Evolutionary conservation across 1,284 basidiomycete genomes (phyloP), one percentile per base, ranked within the genome.

Genomic region (Austroboletus sp.): DNA sequence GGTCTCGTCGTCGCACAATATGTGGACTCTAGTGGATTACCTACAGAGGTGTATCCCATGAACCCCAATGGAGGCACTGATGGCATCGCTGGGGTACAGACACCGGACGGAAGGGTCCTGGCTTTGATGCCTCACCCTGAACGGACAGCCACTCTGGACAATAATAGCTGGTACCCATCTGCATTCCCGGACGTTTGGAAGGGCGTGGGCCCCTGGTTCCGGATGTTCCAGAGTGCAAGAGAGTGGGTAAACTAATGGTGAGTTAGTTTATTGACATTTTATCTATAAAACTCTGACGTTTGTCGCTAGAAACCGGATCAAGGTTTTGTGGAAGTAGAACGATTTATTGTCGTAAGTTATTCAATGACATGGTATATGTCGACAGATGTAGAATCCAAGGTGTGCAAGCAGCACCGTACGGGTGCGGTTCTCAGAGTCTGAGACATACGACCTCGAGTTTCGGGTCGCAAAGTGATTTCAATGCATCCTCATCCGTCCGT

Each of bases 101-200:
- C 91, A 3, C 75, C 79, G 3, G 76, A 85, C 56, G 95, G 95
- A 12, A 78, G 94, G 13, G 85, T 98, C 11, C 72, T 98, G 48
- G 91, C 89, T 6, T 69, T 98, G 57, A 98, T 98, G 96, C 95
- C 95, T 23, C 95, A 95, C 67, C 91, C 91, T 0, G 91, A 94
- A 64, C 77, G 91, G 21, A 85, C 89, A 13, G 74, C 78, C 10
- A 71, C 80, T 25, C 60, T 89, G 48, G 87, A 89, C 62, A 85
- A 81, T 61, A 92, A 91, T 61, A 90, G 86, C 60, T 94, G 90
- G 90, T 86, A 84, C 66, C 84, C 89, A 4, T 54, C 68, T 8
- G 63, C 66, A 27, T 69, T 85, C 49, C 61, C 66, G 51, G 74
- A 78, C 30, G 60, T 71, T 41, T 87, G 82, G 79, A 71, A 77